Conservation (phyloP, 495 filamentous ascomycete genomes). For the Cercophora newfieldiana region DNA sequence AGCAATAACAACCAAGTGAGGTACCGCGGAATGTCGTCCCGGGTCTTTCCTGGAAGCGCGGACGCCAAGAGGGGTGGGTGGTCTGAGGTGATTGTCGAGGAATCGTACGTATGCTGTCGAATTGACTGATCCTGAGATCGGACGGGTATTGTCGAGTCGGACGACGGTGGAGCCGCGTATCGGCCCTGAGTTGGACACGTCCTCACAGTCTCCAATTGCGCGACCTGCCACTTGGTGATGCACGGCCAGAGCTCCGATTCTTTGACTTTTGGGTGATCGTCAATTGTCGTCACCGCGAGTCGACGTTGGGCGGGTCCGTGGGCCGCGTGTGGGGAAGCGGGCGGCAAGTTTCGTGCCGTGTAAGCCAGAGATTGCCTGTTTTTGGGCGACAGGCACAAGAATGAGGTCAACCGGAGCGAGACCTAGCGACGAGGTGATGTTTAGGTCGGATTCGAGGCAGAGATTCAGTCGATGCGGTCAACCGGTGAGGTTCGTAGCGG, state of each 20-base stretch:
- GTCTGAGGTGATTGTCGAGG: conserved; percentile 5
- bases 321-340: background rate
- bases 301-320: background rate
- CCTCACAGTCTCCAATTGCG: background rate
- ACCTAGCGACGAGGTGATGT: background rate
- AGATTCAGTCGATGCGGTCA: too few relatives aligned
- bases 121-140: background rate
- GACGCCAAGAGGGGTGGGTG: background rate
- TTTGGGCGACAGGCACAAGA: background rate
- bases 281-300: conserved; percentile 10
- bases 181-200: background rate
- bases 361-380: background rate
- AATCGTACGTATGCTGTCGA: background rate
- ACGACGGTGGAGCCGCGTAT: background rate
- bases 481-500: background rate
- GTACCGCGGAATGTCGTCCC: background rate
- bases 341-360: background rate
- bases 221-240: background rate
- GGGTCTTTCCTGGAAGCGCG: background rate
- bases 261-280: conserved; percentile 7
- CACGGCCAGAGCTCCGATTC: background rate
- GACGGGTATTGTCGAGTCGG: background rate
- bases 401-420: background rate
- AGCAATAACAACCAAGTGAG: background rate
- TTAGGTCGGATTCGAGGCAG: background rate